Conservation (phyloP, 1,139 yeast genomes). For the Protomyces inundatus region DNA sequence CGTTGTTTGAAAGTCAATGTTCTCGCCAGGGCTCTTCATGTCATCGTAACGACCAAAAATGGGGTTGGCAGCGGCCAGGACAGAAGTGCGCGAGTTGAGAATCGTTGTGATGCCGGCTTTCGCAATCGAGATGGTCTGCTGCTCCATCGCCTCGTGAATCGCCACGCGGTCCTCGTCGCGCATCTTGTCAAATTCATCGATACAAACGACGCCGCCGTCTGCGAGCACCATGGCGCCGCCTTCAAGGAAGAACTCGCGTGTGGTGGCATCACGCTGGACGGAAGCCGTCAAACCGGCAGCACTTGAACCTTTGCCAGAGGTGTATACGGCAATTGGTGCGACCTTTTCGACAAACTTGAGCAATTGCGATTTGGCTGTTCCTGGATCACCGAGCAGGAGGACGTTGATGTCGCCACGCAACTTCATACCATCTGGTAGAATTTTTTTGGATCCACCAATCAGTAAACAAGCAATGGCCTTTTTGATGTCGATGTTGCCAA, state of each 20-base stretch:
- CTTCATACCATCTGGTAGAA: conserved; percentile 93
- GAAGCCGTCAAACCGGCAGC: conserved; percentile 99
- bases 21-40: conserved; percentile 93
- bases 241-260: conserved; percentile 89
- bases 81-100: conserved; percentile 90
- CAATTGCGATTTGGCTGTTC: conserved; percentile 95
- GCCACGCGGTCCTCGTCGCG: conserved; percentile 98
- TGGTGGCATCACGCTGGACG: conserved; percentile 82
- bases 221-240: conserved; percentile 99
- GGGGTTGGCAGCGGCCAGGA: conserved; percentile 97
- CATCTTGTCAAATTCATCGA: conserved; percentile 98
- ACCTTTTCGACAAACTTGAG: conserved; percentile 91
- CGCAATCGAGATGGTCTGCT: conserved; percentile 97
- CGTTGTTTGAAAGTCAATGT: conserved; percentile 95
- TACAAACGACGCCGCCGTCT: conserved; percentile 98
- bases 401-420: conserved; percentile 96
- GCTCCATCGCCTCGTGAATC: conserved; percentile 99
- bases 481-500: conserved; percentile 87
- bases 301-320: conserved; percentile 98
- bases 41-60: conserved; percentile 95
- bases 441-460: conserved; percentile 90
- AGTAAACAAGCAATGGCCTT: conserved; percentile 86
- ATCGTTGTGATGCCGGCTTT: conserved; percentile 98
- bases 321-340: conserved; percentile 89
- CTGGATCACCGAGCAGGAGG: conserved; percentile 91